These are phyloP conservation scores for Phytopythium litorale DNA, from an alignment of 352 stramenopile species.

Conservation along the genomic window DNA sequence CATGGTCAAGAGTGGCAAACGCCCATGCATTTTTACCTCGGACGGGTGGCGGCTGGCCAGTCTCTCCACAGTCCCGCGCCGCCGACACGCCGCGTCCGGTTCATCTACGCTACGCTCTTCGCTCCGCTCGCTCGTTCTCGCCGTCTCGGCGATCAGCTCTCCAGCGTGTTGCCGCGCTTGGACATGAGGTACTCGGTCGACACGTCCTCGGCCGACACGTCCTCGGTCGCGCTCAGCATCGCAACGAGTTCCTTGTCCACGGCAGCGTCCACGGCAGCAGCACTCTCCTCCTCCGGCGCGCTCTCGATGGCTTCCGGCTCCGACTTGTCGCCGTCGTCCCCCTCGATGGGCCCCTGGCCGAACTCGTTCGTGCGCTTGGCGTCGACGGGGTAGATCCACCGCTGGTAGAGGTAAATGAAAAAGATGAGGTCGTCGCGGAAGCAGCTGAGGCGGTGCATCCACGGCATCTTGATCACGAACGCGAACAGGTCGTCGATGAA, in stretches of 20 bases:
- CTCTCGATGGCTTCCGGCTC: conserved; percentile 19
- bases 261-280: conserved; percentile 10
- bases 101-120: not conserved
- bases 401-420: conserved; percentile 99
- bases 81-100: not conserved
- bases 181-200: conserved; percentile 57
- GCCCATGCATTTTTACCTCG: not conserved
- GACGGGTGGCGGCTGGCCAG: not conserved
- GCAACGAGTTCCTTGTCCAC: not conserved
- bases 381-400: conserved; percentile 96
- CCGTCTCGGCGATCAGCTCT: conserved; percentile 9
- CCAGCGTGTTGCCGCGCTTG: conserved; percentile 40
- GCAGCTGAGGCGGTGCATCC: conserved; percentile 96
- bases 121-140: not conserved
- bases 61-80: not conserved
- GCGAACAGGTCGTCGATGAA: conserved; percentile 94
- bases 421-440: conserved; percentile 99
- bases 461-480: conserved; percentile 92
- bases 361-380: conserved; percentile 92
- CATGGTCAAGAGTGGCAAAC: not conserved
- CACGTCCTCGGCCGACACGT: conserved; percentile 14
- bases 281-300: conserved; percentile 7
- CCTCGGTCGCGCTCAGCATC: not conserved
- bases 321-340: conserved; percentile 18
- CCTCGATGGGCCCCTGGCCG: conserved; percentile 78